These are phyloP conservation scores for Bothriochloa decipiens DNA, from an alignment of 176 grass and related monocot species.

Conservation along the genomic window DNA sequence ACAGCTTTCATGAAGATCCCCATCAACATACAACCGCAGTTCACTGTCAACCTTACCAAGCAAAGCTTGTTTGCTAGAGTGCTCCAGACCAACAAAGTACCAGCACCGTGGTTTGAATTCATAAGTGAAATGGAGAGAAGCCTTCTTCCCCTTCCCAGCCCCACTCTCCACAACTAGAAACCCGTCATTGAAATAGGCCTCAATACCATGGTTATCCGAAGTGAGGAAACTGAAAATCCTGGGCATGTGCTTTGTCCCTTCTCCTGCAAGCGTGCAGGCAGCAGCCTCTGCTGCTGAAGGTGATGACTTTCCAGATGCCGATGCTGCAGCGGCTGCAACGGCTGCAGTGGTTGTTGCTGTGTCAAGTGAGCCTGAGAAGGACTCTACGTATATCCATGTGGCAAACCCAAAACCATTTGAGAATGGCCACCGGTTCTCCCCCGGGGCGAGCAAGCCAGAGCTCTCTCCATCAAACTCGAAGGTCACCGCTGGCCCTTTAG, in stretches of 20 bases:
- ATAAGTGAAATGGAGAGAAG: conserved; percentile 81
- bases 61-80: conserved; percentile 79
- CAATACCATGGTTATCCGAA: conserved; percentile 81
- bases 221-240: conserved; percentile 93
- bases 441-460: conserved; percentile 78
- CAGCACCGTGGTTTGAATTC: conserved; percentile 87
- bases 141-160: conserved; percentile 71
- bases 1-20: conserved; percentile 76
- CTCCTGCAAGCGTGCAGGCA: conserved; percentile 65
- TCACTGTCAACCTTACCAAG: conserved; percentile 84
- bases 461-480: conserved; percentile 92
- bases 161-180: conserved; percentile 92
- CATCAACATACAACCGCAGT: conserved; percentile 88
- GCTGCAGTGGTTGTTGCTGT: conserved; percentile 59
- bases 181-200: conserved; percentile 92
- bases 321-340: conserved; percentile 61
- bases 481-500: conserved; percentile 68
- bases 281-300: conserved; percentile 60
- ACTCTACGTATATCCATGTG: conserved; percentile 96
- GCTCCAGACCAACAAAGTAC: conserved; percentile 90
- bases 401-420: conserved; percentile 88
- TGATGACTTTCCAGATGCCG: conserved; percentile 77
- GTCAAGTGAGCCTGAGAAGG: conserved; percentile 69
- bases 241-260: conserved; percentile 83
- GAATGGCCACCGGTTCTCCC: conserved; percentile 89